These are phyloP conservation scores for Domatiomyces globalis DNA, from an alignment of 2,329 filamentous ascomycete genomes.

Conservation along the genomic window DNA sequence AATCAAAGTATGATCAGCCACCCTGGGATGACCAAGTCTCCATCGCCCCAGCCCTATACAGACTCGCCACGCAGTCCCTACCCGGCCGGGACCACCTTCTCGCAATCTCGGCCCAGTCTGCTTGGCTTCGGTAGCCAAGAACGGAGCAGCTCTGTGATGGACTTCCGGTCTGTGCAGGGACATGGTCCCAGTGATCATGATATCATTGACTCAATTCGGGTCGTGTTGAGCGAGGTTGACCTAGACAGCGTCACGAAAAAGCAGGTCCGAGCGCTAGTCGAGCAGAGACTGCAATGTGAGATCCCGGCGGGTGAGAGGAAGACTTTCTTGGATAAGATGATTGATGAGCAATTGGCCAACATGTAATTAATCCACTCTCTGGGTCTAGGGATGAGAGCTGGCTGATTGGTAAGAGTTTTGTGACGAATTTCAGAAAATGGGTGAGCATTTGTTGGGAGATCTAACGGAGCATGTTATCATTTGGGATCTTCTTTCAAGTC, in stretches of 20 bases:
- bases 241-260: conserved; percentile 98
- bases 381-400: neutral
- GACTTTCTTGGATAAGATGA: conserved; percentile 80
- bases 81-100: conserved; percentile 19
- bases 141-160: conserved; percentile 38
- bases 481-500: neutral
- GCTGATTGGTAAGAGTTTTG: neutral
- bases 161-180: conserved; percentile 39
- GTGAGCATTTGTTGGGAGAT: neutral
- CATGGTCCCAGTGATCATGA: conserved; percentile 61
- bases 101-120: conserved; percentile 30
- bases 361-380: conserved; percentile 45
- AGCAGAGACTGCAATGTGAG: conserved; percentile 85
- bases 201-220: conserved; percentile 73
- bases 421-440: neutral
- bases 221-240: conserved; percentile 74
- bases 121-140: conserved; percentile 32
- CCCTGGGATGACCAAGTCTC: conserved; percentile 1
- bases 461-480: neutral
- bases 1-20: conserved; percentile 45
- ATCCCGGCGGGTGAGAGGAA: conserved; percentile 64
- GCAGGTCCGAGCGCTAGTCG: conserved; percentile 78
- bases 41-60: conserved; percentile 26
- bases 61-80: conserved; percentile 28
- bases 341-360: conserved; percentile 82